phyloP scores from a whole-genome alignment of 345 rosid genomes.

The Excoecaria agallocha region DNA sequence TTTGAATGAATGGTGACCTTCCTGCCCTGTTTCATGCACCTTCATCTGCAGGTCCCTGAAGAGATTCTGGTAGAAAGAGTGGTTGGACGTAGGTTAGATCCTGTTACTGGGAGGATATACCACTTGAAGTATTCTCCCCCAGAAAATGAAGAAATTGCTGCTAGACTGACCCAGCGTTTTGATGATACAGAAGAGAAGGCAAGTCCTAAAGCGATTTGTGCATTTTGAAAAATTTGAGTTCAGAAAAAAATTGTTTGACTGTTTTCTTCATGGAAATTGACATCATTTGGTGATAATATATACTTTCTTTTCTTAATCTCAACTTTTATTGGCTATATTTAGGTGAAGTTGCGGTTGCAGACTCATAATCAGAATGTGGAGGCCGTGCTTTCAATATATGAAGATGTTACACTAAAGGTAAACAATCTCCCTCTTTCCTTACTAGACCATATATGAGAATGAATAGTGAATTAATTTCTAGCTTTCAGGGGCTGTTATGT shows the following conservation, averaged over 20 bases:
- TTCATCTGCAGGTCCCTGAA: constrained; percentile 72
- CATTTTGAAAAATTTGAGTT: constrained; percentile 1
- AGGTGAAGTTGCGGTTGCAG: no score
- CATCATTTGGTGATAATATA: no score
- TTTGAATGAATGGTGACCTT: neutral
- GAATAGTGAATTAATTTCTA: neutral
- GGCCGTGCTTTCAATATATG: constrained; percentile 77
- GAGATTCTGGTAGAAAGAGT: constrained; percentile 89
- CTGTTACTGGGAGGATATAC: constrained; percentile 88
- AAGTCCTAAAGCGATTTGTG: constrained; percentile 21
- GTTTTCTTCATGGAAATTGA: no score
- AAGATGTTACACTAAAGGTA: constrained; percentile 76
- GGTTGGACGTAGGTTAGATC: constrained; percentile 88
- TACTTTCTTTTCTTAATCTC: no score
- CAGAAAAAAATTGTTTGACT: neutral
- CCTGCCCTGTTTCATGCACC: neutral
- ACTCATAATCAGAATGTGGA: constrained; percentile 82
- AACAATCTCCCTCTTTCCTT: constrained; percentile 20
- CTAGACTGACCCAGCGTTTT: constrained; percentile 81
- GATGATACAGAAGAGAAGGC: constrained; percentile 97
- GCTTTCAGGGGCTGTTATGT: neutral
- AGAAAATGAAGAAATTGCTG: constrained; percentile 79
- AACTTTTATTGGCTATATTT: no score
- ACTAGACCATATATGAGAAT: neutral
- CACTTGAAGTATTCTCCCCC: constrained; percentile 92